phyloP scores from a whole-genome alignment of 768 basidiomycete species.

The Hygrocybe punicea region DNA sequence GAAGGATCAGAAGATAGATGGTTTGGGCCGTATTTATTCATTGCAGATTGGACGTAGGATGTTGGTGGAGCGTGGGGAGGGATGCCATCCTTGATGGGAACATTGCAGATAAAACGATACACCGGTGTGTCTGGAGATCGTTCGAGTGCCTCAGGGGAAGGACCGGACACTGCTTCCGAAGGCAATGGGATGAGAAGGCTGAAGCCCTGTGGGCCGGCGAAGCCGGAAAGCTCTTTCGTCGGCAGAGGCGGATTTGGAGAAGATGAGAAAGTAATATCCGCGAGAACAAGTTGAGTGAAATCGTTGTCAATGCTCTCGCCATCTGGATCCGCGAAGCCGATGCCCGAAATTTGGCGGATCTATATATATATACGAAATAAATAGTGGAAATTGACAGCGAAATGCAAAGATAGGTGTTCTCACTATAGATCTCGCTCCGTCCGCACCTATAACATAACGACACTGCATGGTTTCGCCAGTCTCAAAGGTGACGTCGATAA shows the following conservation, averaged over 20 bases:
- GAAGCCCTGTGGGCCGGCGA: slow-evolving; percentile 27
- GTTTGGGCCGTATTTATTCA: slow-evolving; percentile 37
- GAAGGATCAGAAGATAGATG: slow-evolving; percentile 34
- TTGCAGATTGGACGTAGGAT: slow-evolving; percentile 48
- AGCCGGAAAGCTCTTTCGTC: slow-evolving; percentile 19
- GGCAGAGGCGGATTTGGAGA: slow-evolving; percentile 23
- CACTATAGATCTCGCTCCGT: slow-evolving; percentile 48
- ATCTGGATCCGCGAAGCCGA: slow-evolving; percentile 46
- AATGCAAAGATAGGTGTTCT: background rate
- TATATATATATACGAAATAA: slow-evolving; percentile 16
- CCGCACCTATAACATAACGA: slow-evolving; percentile 50
- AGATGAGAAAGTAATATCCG: slow-evolving; percentile 41
- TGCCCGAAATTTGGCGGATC: slow-evolving; percentile 43
- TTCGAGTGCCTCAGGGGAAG: no score
- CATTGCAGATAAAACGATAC: slow-evolving; percentile 42
- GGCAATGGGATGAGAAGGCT: no score
- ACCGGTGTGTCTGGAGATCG: no score
- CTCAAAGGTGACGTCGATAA: slow-evolving; percentile 43
- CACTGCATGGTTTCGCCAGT: slow-evolving; percentile 43
- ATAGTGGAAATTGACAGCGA: background rate
- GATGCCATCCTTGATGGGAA: slow-evolving; percentile 33
- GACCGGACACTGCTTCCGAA: no score
- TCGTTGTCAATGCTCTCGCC: slow-evolving; percentile 22
- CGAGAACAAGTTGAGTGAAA: slow-evolving; percentile 43
- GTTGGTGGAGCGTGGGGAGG: slow-evolving; percentile 37